Evolutionary conservation across 1,139 yeast genomes (phyloP).

Genomic region (Citeromyces hawaiiensis): DNA sequence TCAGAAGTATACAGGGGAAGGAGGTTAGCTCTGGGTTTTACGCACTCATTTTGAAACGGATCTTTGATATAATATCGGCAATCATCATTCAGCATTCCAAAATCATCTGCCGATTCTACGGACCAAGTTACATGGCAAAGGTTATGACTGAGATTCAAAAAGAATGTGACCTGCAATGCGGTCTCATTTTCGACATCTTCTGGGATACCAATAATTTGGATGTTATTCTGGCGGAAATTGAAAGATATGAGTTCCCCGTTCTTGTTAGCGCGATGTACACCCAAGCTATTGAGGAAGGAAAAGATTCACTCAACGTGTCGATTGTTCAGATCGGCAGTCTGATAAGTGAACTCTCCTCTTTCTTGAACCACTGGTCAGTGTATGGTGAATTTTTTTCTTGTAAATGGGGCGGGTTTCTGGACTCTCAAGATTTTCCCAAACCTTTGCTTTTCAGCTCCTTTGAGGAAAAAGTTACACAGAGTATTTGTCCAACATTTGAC

Average conservation of each 20-base stretch:
- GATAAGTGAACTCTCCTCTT: constrained; percentile 57
- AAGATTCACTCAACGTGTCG: constrained; percentile 22
- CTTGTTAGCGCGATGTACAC: constrained; percentile 18
- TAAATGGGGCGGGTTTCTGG: constrained; percentile 37
- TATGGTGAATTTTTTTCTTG: constrained; percentile 65
- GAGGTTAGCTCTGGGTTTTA: constrained; percentile 29
- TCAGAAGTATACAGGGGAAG: constrained; percentile 23
- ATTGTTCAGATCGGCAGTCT: constrained; percentile 42
- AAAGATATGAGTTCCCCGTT: constrained; percentile 41
- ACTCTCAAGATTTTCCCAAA: constrained; percentile 23
- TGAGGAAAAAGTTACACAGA: constrained; percentile 38
- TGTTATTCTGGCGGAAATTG: constrained; percentile 41
- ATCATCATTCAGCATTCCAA: constrained; percentile 81
- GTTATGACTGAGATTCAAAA: constrained; percentile 66
- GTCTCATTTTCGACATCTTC: constrained; percentile 76
- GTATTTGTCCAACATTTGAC: constrained; percentile 52
- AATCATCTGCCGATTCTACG: constrained; percentile 62
- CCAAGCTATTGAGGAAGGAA: constrained; percentile 14
- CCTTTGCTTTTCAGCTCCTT: constrained; percentile 51
- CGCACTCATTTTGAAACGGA: constrained; percentile 56
- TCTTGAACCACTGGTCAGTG: constrained; percentile 78
- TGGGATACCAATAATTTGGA: constrained; percentile 58
- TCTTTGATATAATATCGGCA: constrained; percentile 76
- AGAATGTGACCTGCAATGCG: constrained; percentile 87
- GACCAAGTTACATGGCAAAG: constrained; percentile 44